Conservation (phyloP, 495 filamentous ascomycete genomes). For the Sphaerosporella brunnea region DNA sequence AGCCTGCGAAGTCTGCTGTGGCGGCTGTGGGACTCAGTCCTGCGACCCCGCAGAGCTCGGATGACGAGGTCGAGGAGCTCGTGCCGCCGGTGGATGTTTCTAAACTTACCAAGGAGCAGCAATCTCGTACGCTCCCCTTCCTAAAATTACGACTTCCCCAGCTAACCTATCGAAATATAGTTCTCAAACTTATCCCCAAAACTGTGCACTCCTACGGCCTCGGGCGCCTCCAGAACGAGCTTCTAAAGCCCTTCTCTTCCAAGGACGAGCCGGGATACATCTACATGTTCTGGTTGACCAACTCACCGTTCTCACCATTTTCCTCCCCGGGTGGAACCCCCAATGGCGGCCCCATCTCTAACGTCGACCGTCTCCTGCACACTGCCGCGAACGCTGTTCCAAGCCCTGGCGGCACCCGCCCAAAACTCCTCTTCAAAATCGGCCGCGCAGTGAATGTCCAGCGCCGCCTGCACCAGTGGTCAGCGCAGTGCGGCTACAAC, state of each 20-base stretch:
- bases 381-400: constrained; percentile 41
- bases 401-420: constrained; percentile 34
- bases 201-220: constrained; percentile 41
- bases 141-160: background rate
- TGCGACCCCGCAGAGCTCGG: background rate
- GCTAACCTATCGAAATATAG: background rate
- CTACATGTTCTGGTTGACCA: constrained; percentile 86
- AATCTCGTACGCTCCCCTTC: background rate
- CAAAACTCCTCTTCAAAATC: constrained; percentile 69
- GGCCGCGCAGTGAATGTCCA: constrained; percentile 83
- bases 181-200: constrained; percentile 34
- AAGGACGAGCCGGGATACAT: constrained; percentile 82
- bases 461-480: constrained; percentile 80
- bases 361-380: constrained; percentile 27
- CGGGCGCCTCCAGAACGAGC: constrained; percentile 38
- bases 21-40: background rate
- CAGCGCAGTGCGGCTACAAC: constrained; percentile 74
- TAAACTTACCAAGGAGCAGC: constrained; percentile 2
- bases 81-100: background rate
- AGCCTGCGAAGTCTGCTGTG: background rate
- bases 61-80: background rate
- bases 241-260: constrained; percentile 62
- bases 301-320: constrained; percentile 37
- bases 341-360: constrained; percentile 38
- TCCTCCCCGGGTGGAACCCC: constrained; percentile 40